These are phyloP conservation scores for Schwanniomyces etchellsii DNA, from an alignment of 1,139 yeast genomes.

Conservation along the genomic window DNA sequence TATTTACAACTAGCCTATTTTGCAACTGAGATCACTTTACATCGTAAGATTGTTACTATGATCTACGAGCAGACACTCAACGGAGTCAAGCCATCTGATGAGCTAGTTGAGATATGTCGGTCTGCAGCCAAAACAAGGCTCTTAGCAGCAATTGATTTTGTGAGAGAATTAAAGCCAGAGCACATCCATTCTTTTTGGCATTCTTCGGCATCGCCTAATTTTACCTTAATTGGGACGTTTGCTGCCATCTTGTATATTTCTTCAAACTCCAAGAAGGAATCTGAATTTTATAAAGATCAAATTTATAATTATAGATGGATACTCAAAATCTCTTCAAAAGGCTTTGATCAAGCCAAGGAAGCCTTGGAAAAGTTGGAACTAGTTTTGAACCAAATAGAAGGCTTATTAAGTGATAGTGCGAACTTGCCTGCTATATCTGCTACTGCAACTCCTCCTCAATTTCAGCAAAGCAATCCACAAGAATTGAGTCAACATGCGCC, in stretches of 20 bases:
- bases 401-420: slow-evolving; percentile 44
- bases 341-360: slow-evolving; percentile 67
- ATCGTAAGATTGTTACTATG: slow-evolving; percentile 68
- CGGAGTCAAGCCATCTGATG: slow-evolving; percentile 46
- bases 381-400: slow-evolving; percentile 62
- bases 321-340: slow-evolving; percentile 63
- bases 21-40: slow-evolving; percentile 81
- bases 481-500: slow-evolving; percentile 3
- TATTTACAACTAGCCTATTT: slow-evolving; percentile 79
- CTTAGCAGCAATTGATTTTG: slow-evolving; percentile 76
- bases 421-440: too few species aligned
- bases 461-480: slow-evolving; percentile 4
- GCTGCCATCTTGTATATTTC: slow-evolving; percentile 73
- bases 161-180: slow-evolving; percentile 68
- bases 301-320: slow-evolving; percentile 73
- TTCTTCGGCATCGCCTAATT: slow-evolving; percentile 68
- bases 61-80: slow-evolving; percentile 38
- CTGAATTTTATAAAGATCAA: slow-evolving; percentile 57
- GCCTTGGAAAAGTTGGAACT: slow-evolving; percentile 67
- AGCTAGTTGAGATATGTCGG: slow-evolving; percentile 64
- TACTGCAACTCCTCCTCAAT: slow-evolving; percentile 14
- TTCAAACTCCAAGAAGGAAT: slow-evolving; percentile 54
- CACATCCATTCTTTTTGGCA: slow-evolving; percentile 89
- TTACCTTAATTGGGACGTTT: slow-evolving; percentile 80
- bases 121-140: slow-evolving; percentile 80